Percentiles rank a stretch among this genome's conserved stretches.
Evolutionary conservation across 148 eudicot species (phyloP).

Genomic region (Rhododendron kiyosumense): DNA sequence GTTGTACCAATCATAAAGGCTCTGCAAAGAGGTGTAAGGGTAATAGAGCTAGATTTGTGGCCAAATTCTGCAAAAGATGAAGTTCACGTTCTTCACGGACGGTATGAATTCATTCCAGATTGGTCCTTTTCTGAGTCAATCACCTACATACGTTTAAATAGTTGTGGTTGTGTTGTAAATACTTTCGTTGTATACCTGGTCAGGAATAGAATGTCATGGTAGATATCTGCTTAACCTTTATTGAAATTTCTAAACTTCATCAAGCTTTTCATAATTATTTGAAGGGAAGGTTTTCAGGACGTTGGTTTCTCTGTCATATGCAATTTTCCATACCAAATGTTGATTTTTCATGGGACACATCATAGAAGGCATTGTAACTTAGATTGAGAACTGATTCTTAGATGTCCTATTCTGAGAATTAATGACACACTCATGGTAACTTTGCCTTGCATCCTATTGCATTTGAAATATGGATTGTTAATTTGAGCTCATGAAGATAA

Average conservation of each 20-base stretch:
- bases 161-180: not conserved
- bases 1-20: constrained; percentile 86
- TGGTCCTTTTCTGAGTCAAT: constrained; percentile 2
- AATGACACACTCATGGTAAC: not conserved
- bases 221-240: not conserved
- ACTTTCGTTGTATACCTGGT: not conserved
- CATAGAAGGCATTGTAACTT: not conserved
- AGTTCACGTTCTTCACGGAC: constrained; percentile 90
- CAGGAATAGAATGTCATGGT: not conserved
- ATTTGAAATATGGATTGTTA: not conserved
- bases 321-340: not conserved
- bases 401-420: not conserved
- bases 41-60: constrained; percentile 94
- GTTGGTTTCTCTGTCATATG: not conserved
- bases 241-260: not conserved
- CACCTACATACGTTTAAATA: not conserved
- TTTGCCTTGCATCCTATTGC: not conserved
- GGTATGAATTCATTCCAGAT: constrained; percentile 34
- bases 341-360: not conserved
- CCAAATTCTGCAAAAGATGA: constrained; percentile 81
- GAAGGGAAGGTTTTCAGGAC: not conserved
- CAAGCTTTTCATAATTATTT: not conserved
- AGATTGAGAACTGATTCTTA: not conserved
- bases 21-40: constrained; percentile 78
- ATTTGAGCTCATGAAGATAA: not conserved